phyloP scores from a whole-genome alignment of 495 filamentous ascomycete genomes.

The Penicillium coffeae region DNA sequence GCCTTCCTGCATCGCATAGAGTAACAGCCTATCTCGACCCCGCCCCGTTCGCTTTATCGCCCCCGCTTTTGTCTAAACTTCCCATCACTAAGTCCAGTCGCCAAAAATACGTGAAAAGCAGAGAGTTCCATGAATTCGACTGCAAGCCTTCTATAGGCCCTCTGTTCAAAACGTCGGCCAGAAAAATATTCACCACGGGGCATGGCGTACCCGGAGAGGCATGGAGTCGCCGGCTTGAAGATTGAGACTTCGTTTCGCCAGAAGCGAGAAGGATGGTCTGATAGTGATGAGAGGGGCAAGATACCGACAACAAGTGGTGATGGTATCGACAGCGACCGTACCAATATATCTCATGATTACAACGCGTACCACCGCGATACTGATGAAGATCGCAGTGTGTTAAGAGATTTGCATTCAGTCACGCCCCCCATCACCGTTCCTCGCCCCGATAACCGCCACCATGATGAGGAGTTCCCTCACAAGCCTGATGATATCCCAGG shows the following conservation, averaged over 20 bases:
- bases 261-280: constrained; percentile 22
- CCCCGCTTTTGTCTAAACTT: constrained; percentile 16
- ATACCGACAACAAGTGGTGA: constrained; percentile 29
- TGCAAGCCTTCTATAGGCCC: constrained; percentile 19
- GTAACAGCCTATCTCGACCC: constrained; percentile 6
- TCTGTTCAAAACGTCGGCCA: constrained; percentile 11
- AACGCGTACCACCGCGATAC: constrained; percentile 40
- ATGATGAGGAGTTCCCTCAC: constrained; percentile 32
- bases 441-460: constrained; percentile 31
- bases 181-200: constrained; percentile 22
- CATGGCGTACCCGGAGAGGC: constrained; percentile 42
- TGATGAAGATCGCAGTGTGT: constrained; percentile 45
- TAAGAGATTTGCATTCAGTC: constrained; percentile 43
- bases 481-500: constrained; percentile 39
- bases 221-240: constrained; percentile 36
- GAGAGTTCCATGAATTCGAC: constrained; percentile 24
- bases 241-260: constrained; percentile 42
- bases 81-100: constrained; percentile 5
- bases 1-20: too few relatives aligned
- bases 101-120: constrained; percentile 8
- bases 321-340: constrained; percentile 45
- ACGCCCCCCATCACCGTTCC: constrained; percentile 47
- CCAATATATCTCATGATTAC: constrained; percentile 39
- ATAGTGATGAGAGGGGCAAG: constrained; percentile 22
- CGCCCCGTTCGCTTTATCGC: constrained; percentile 20